phyloP scores from a whole-genome alignment of 1,284 basidiomycete species.

The Leucoagaricus sp. region DNA sequence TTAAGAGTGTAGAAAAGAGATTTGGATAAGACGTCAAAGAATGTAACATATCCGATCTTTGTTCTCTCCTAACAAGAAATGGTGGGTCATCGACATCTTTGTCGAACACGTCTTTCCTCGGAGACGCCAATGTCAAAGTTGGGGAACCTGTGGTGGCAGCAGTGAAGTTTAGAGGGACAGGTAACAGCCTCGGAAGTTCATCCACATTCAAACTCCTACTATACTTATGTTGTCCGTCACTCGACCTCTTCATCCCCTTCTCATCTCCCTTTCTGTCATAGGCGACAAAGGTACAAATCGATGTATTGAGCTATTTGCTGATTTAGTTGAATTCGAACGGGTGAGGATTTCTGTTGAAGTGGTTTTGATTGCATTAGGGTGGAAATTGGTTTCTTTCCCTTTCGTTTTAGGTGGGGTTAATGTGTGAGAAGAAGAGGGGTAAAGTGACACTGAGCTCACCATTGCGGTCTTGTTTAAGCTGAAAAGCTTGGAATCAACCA shows the following conservation, averaged over 20 bases:
- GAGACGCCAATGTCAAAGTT: not conserved
- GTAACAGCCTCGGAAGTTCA: constrained; percentile 41
- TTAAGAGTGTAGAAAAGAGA: not conserved
- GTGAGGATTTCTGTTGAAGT: constrained; percentile 50
- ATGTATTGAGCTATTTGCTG: constrained; percentile 26
- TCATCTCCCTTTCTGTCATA: constrained; percentile 21
- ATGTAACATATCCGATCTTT: constrained; percentile 13
- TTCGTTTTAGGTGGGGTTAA: not conserved
- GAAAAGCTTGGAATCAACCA: not conserved
- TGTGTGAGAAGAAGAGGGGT: constrained; percentile 2
- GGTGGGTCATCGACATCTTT: constrained; percentile 19
- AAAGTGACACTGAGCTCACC: constrained; percentile 30
- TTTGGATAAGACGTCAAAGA: not conserved
- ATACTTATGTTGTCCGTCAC: constrained; percentile 38
- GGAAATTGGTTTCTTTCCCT: not conserved
- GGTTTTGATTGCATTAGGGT: constrained; percentile 4
- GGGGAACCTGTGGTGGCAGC: no score
- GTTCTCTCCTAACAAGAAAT: constrained; percentile 14
- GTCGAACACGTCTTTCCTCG: not conserved
- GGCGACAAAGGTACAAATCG: constrained; percentile 46
- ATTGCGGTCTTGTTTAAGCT: constrained; percentile 29
- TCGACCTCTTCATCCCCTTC: constrained; percentile 3
- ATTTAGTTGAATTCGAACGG: constrained; percentile 50
- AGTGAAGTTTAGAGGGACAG: constrained; percentile 33
- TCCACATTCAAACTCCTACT: constrained; percentile 39